A percentile compares a stretch with the other conserved stretches of the same genome.
These are phyloP conservation scores for Astrothelium subdiscretum DNA, from an alignment of 495 filamentous ascomycete genomes.

Conservation along the genomic window DNA sequence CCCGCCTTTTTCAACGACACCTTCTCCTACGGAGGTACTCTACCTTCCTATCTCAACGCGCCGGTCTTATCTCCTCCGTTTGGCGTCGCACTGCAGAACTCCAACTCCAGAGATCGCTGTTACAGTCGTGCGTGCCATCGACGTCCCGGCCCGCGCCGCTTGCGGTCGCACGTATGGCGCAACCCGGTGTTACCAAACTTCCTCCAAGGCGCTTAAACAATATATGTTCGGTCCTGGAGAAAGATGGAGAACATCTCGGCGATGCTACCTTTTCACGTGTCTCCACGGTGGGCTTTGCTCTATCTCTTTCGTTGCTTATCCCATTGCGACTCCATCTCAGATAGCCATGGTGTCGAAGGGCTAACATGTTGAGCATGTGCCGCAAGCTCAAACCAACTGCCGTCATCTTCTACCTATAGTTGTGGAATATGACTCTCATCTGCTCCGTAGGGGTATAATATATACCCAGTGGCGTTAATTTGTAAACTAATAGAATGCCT, in stretches of 20 bases:
- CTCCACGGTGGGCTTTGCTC: not conserved
- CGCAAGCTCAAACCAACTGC: not conserved
- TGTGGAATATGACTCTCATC: no score
- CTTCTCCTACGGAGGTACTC: not conserved
- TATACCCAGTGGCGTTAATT: not conserved
- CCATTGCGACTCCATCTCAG: not conserved
- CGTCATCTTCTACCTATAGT: no score
- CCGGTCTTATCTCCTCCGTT: not conserved
- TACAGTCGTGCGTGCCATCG: not conserved
- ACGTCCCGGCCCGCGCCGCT: not conserved
- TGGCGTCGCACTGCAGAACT: not conserved
- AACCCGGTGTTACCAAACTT: not conserved
- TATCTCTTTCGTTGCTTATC: not conserved
- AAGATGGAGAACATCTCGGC: not conserved
- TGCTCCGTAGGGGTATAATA: no score
- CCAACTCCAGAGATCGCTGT: not conserved
- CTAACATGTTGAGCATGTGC: not conserved
- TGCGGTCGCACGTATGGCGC: not conserved
- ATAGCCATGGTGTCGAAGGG: not conserved
- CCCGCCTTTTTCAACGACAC: not conserved
- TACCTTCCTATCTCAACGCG: not conserved
- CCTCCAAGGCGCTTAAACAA: no score
- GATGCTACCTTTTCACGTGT: not conserved
- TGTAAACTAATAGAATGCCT: not conserved
- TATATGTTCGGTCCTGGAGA: no score